phyloP scores from a whole-genome alignment of 202 grass and related monocot species.

The Miscanthus sacchariflorus region DNA sequence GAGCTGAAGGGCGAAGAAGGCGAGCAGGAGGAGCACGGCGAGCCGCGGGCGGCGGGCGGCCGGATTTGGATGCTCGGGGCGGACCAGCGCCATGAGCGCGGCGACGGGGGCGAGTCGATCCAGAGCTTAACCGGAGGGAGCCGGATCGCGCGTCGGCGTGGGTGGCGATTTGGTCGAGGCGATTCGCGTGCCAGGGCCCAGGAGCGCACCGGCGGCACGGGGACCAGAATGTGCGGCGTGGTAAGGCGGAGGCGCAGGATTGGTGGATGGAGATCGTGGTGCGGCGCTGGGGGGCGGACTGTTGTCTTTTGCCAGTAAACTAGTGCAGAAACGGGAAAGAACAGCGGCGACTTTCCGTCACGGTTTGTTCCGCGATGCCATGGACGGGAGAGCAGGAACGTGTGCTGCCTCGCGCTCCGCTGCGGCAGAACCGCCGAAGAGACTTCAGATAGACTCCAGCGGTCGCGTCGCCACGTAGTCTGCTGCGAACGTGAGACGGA shows the following conservation, averaged over 20 bases:
- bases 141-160: neutral
- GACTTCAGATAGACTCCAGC: neutral
- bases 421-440: neutral
- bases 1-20: slow-evolving; percentile 56
- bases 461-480: neutral
- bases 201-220: neutral
- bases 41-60: slow-evolving; percentile 43
- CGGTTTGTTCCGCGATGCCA: neutral
- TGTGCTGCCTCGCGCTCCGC: neutral
- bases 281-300: neutral
- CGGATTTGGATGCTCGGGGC: slow-evolving; percentile 34
- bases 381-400: neutral
- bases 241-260: slow-evolving; percentile 21
- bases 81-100: slow-evolving; percentile 42
- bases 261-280: slow-evolving; percentile 43
- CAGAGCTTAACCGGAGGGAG: neutral
- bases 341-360: slow-evolving; percentile 18
- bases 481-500: too few species aligned
- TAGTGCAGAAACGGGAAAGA: slow-evolving; percentile 14
- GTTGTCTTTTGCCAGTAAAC: neutral
- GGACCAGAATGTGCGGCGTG: slow-evolving; percentile 49
- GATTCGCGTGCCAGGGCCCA: neutral
- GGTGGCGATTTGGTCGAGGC: slow-evolving; percentile 19
- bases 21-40: slow-evolving; percentile 40
- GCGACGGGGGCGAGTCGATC: slow-evolving; percentile 6